Evolutionary conservation across 2,329 filamentous ascomycete genomes (phyloP), one percentile per base, ranked within the genome.

Genomic region (Daldinia sp.): DNA sequence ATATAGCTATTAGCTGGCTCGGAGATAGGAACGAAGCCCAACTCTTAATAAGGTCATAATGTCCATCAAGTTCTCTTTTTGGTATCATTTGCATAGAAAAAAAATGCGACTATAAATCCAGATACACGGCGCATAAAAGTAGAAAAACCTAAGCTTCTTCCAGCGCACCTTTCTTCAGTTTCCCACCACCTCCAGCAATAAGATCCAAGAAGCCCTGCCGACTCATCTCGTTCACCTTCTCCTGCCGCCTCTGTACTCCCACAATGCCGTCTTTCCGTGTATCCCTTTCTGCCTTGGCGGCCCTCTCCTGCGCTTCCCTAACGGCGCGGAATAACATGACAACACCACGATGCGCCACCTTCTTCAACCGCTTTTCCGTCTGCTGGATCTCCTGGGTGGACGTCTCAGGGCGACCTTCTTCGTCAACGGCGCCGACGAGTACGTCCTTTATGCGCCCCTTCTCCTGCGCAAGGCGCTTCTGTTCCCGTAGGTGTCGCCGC

Each of bases 281-380:
- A 72, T 88, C 88, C 79, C 85, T 88, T 77, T 92, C 90, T 4
- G 93, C 92, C 80, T 95, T 90, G 66, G 91, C 88, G 2, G 92
- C 94, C 80, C 94, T 93, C 64, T 98, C 92, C 81, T 99, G 96
- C 13, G 96, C 94, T 23, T 93, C 93, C 50, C 95, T 87, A 35
- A 99, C 94, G 0, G 96, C 96, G 79, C 98, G 98, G 82, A 99
- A 99, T 65, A 99, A 85, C 84, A 95, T 97, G 26, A 98, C 91
- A 44, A 99, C 96, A 88, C 95, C 95, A 61, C 93, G 88, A 81
- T 98, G 93, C 50, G 94, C 94, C 55, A 93, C 93, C 84, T 97
- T 96, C 76, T 92, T 89, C 76, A 98, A 80, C 71, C 89, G 85
- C 82, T 90, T 91, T 84, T 98, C 95, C 74, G 90, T 87, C 76